Percentiles rank a stretch among this genome's conserved stretches.
These are phyloP conservation scores for Penicillium longicatenatum DNA, from an alignment of 495 filamentous ascomycete genomes.

Conservation along the genomic window DNA sequence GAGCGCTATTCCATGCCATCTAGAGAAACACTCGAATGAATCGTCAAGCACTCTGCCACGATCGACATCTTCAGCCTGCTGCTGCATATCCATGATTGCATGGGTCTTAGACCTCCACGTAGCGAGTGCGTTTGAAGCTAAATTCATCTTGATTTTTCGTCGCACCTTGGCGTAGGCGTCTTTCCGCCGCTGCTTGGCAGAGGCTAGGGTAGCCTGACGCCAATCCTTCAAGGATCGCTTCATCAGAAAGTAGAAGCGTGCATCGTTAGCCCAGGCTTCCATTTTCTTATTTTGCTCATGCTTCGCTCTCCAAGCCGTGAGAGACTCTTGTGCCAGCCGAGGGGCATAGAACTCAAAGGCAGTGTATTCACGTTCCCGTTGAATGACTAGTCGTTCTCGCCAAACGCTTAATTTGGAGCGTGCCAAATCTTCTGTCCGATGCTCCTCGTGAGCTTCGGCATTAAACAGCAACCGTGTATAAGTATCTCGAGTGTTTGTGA, in stretches of 20 bases:
- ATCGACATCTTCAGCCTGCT: slow-evolving; percentile 43
- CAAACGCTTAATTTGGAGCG: slow-evolving; percentile 44
- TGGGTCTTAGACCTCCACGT: slow-evolving; percentile 49
- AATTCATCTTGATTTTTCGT: slow-evolving; percentile 57
- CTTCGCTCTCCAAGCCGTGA: slow-evolving; percentile 52
- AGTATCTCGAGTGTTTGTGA: slow-evolving; percentile 40
- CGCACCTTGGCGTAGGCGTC: slow-evolving; percentile 62
- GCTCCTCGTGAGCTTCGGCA: slow-evolving; percentile 39
- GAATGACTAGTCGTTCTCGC: slow-evolving; percentile 42
- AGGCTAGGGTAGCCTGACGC: slow-evolving; percentile 52
- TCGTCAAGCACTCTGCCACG: slow-evolving; percentile 40
- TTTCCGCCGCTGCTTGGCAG: slow-evolving; percentile 56
- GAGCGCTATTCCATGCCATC: slow-evolving; percentile 47
- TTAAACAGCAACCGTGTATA: slow-evolving; percentile 40
- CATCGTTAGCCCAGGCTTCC: slow-evolving; percentile 55
- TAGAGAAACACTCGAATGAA: slow-evolving; percentile 40
- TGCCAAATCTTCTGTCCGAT: slow-evolving; percentile 35
- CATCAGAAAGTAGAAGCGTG: slow-evolving; percentile 60
- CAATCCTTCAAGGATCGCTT: slow-evolving; percentile 57
- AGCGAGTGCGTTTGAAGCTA: slow-evolving; percentile 48
- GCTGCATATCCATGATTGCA: slow-evolving; percentile 41
- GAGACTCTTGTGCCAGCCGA: slow-evolving; percentile 47
- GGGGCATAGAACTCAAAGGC: slow-evolving; percentile 58
- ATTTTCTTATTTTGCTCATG: slow-evolving; percentile 49
- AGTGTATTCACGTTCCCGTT: slow-evolving; percentile 48